A percentile compares a stretch with the other conserved stretches of the same genome.
Evolutionary conservation across 208 protist species (phyloP).

Genomic region (Trypanosoma theileri): DNA sequence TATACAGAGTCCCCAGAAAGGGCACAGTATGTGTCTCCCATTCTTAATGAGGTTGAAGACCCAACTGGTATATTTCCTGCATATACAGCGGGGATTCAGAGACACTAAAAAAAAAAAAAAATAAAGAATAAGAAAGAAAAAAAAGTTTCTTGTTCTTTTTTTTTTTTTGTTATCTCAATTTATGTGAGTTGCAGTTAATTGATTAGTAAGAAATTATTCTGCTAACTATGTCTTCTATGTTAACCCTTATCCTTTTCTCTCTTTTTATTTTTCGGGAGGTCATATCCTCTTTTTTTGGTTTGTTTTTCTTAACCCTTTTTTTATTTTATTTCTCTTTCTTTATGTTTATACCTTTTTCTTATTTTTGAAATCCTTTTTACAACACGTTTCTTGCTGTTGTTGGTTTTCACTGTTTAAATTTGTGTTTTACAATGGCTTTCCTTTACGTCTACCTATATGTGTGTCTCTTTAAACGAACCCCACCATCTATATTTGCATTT

Average conservation of each 20-base stretch:
- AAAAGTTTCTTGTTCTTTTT: no score
- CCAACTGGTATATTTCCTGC: slow-evolving; percentile 16
- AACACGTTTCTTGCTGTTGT: not conserved
- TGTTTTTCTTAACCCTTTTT: slow-evolving; percentile 12
- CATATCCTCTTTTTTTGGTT: not conserved
- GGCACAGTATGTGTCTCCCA: not conserved
- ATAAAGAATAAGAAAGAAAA: no score
- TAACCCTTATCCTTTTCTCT: no score
- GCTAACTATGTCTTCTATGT: no score
- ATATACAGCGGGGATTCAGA: slow-evolving; percentile 12
- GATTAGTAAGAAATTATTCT: no score
- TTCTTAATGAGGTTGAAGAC: not conserved
- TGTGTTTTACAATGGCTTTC: not conserved
- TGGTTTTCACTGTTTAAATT: not conserved
- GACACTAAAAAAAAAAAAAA: not conserved
- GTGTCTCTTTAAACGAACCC: no score
- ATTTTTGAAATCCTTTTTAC: not conserved
- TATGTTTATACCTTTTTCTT: slow-evolving; percentile 2
- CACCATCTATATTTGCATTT: no score
- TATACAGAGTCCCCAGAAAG: not conserved
- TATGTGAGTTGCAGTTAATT: no score
- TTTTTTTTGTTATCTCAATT: no score
- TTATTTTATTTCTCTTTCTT: slow-evolving; percentile 2
- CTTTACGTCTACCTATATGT: no score
- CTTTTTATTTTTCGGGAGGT: no score